Percentiles rank a stretch among this genome's conserved stretches.
Evolutionary conservation across 2,329 filamentous ascomycete species (phyloP).

Genomic region (Aspergillus glaucus): DNA sequence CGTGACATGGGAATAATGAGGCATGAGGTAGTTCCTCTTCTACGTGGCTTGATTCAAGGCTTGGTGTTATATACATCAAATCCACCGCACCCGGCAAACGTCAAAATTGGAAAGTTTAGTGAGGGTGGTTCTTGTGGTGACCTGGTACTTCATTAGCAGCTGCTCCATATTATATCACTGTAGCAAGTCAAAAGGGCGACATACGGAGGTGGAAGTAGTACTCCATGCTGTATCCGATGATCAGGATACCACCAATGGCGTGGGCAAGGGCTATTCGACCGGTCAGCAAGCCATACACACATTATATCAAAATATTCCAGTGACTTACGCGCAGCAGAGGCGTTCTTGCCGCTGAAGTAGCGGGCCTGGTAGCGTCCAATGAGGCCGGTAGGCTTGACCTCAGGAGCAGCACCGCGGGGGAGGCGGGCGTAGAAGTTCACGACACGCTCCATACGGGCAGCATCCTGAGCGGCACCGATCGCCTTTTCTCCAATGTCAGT

Average conservation of each 20-base stretch:
- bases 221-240: slow-evolving; percentile 89
- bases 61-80: slow-evolving; percentile 37
- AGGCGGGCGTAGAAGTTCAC: slow-evolving; percentile 99
- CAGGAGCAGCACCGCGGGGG: slow-evolving; percentile 82
- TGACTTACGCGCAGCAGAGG: slow-evolving; percentile 76
- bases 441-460: slow-evolving; percentile 93
- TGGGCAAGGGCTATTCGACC: slow-evolving; percentile 71
- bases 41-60: slow-evolving; percentile 27
- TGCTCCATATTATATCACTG: neutral
- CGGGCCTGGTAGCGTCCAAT: slow-evolving; percentile 76
- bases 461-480: slow-evolving; percentile 91
- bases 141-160: slow-evolving; percentile 49
- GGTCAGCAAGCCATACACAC: neutral
- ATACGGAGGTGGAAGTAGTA: slow-evolving; percentile 99
- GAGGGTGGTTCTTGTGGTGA: slow-evolving; percentile 99
- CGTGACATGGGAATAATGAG: slow-evolving; percentile 9
- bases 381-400: slow-evolving; percentile 72
- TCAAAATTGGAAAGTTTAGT: slow-evolving; percentile 54
- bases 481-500: slow-evolving; percentile 56
- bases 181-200: slow-evolving; percentile 32
- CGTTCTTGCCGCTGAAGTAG: slow-evolving; percentile 87
- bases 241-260: slow-evolving; percentile 68
- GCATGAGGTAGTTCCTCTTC: slow-evolving; percentile 12
- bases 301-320: neutral
- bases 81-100: slow-evolving; percentile 17